Conservation (phyloP, 2,329 filamentous ascomycete genomes). For the Pleurostoma richardsiae region DNA sequence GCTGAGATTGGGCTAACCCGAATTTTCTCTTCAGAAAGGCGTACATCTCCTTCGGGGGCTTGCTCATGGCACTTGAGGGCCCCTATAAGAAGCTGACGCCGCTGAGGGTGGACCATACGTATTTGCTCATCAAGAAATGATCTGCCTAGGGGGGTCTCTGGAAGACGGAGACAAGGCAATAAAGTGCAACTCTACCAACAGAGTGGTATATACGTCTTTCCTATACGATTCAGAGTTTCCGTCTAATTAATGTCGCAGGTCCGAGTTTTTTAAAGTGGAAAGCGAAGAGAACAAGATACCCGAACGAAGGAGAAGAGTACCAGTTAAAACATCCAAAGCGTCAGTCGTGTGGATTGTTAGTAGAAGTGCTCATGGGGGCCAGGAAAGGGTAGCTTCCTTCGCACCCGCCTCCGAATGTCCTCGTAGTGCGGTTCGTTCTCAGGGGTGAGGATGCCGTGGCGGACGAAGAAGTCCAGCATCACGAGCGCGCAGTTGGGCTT, state of each 20-base stretch:
- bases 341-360: conserved; percentile 2
- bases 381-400: conserved; percentile 77
- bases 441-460: conserved; percentile 72
- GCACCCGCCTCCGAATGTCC: conserved; percentile 70
- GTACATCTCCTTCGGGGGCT: conserved; percentile 88
- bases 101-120: conserved; percentile 87
- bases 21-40: conserved; percentile 61
- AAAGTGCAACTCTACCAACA: not conserved
- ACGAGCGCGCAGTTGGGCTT: conserved; percentile 90
- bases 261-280: too few species aligned
- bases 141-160: not conserved
- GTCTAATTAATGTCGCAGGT: too few species aligned
- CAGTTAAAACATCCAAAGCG: too few species aligned
- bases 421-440: conserved; percentile 76
- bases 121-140: conserved; percentile 90
- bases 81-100: conserved; percentile 94
- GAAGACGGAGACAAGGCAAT: not conserved
- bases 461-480: conserved; percentile 83
- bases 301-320: too few species aligned
- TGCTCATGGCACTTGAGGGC: conserved; percentile 86
- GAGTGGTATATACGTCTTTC: not conserved
- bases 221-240: not conserved
- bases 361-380: conserved; percentile 48
- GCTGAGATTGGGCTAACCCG: not conserved
- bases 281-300: too few species aligned